Evolutionary conservation across 2,329 filamentous ascomycete species (phyloP), one percentile per base, ranked within the genome.

Genomic region (Fusarium verticillioides): DNA sequence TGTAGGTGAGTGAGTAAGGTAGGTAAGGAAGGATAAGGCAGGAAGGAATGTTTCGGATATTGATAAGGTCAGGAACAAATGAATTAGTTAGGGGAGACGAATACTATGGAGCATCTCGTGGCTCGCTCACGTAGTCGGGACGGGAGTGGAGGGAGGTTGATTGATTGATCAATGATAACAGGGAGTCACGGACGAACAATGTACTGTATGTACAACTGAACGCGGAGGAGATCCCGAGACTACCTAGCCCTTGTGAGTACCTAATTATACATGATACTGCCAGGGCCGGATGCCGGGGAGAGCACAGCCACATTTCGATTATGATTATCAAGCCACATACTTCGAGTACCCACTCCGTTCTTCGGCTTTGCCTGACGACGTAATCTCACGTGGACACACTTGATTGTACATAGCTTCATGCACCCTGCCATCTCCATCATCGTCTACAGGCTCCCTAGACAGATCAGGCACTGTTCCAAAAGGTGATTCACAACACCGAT

Each of bases 341-440:
- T 49, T 15, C 4, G 28, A 49, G 16, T 43, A 39, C 15, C 9
- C 37, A 46, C 40, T 59, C 58, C 50, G 64, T 40, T 68, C n/a
- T 53, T 58, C 59, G 50, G 65, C 54, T 34, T 47, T 43, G 19
- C 32, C 44, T 67, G 67, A 53, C 74, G 70, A 76, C 74, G 69
- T 76, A 78, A 77, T 78, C 73, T 77, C 76, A 78, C 76, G 76
- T 78, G 76, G 66, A 65, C 62, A 32, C 39, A 36, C 56, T 52
- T 59, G 63, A 63, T 70, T 47, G 57, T 70, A 26, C 26, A 26
- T 26, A 70, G 63, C 70, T 69, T 76, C 49, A 72, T n/a, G 36
- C 15, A 54, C 69, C 60, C 52, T 74, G 34, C 63, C 66, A 72
- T 72, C 64, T 66, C 32, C 32, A 58, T 50, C 42, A 69, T 61